Conservation (phyloP, 176 grass and related monocot species). For the Areca catechu region DNA sequence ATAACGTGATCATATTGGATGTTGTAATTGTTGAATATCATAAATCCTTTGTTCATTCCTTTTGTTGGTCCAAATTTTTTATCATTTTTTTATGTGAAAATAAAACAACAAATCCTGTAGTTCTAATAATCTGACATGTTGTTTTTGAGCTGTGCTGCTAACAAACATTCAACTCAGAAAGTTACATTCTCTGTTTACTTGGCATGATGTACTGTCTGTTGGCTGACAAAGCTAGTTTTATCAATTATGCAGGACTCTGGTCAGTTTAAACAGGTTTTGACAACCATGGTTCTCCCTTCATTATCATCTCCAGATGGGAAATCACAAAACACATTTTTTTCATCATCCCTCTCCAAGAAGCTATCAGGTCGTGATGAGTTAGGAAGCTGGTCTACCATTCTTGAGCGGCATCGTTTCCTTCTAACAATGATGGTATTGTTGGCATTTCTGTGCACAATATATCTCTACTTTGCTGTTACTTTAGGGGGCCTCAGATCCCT, state of each 20-base stretch:
- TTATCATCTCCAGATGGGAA: slow-evolving; percentile 77
- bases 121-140: too few species aligned
- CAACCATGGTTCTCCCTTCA: slow-evolving; percentile 76
- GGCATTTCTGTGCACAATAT: slow-evolving; percentile 81
- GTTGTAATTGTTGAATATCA: too few species aligned
- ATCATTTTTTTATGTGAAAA: too few species aligned
- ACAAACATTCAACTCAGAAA: too few species aligned
- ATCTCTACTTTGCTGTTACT: slow-evolving; percentile 91
- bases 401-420: slow-evolving; percentile 85
- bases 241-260: slow-evolving; percentile 26
- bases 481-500: slow-evolving; percentile 45
- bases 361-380: slow-evolving; percentile 44
- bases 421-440: slow-evolving; percentile 61
- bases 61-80: too few species aligned
- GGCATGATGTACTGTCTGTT: too few species aligned
- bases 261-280: background rate
- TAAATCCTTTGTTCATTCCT: too few species aligned
- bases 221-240: background rate
- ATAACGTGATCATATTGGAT: too few species aligned
- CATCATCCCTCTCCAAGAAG: slow-evolving; percentile 39
- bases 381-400: slow-evolving; percentile 57
- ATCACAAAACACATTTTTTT: slow-evolving; percentile 59
- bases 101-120: too few species aligned
- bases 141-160: too few species aligned
- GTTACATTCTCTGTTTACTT: too few species aligned